Conservation (phyloP, 2,329 filamentous ascomycete species). For the Epichloe brachyelytri region DNA sequence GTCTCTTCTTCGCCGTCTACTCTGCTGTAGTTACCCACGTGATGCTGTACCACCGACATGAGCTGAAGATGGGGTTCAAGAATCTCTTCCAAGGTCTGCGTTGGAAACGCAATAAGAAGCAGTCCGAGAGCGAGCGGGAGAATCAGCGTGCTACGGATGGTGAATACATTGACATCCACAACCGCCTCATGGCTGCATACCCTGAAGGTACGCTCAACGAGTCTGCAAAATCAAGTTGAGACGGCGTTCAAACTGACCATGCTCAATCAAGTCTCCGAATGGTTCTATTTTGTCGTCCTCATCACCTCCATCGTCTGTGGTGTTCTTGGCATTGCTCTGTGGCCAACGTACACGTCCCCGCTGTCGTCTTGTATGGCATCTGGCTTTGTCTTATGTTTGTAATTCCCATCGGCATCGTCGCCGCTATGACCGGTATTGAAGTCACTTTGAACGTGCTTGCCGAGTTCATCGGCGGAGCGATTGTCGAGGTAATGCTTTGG, state of each 20-base stretch:
- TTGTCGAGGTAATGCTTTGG: slow-evolving; percentile 29
- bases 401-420: slow-evolving; percentile 30
- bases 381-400: slow-evolving; percentile 28
- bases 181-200: slow-evolving; percentile 33
- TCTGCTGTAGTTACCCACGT: slow-evolving; percentile 26
- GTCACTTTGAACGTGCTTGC: slow-evolving; percentile 32
- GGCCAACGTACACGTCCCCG: slow-evolving; percentile 29
- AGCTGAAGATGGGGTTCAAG: slow-evolving; percentile 24
- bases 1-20: slow-evolving; percentile 29
- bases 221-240: not conserved
- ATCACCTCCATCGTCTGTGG: slow-evolving; percentile 21
- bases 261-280: slow-evolving; percentile 24
- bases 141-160: slow-evolving; percentile 5
- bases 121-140: not conserved
- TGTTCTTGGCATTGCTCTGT: slow-evolving; percentile 22
- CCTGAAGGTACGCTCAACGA: slow-evolving; percentile 16
- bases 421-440: slow-evolving; percentile 28
- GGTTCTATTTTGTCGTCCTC: slow-evolving; percentile 29
- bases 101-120: slow-evolving; percentile 13
- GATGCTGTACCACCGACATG: slow-evolving; percentile 25
- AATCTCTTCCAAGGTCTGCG: slow-evolving; percentile 17
- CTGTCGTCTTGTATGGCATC: slow-evolving; percentile 31
- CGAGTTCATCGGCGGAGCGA: slow-evolving; percentile 34
- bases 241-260: too few species aligned
- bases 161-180: slow-evolving; percentile 26